phyloP scores from a whole-genome alignment of 2,329 filamentous ascomycete genomes.

The Alternaria sp. region DNA sequence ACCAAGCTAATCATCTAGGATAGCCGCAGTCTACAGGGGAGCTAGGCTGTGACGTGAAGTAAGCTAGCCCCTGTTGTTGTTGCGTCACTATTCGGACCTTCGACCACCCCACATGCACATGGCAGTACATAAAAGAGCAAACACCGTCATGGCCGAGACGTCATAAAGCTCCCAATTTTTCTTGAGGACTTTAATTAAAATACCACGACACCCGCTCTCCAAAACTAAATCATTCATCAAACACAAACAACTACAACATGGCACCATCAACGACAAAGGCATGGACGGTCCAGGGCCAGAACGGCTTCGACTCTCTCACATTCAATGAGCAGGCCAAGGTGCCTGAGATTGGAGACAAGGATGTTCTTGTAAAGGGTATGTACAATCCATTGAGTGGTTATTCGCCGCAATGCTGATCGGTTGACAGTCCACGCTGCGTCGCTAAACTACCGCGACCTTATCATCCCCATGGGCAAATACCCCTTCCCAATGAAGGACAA shows the following conservation, averaged over 20 bases:
- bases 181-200: background rate
- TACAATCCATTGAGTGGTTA: background rate
- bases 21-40: constrained; percentile 10
- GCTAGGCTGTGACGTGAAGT: constrained; percentile 13
- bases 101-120: constrained; percentile 25
- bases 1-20: constrained; percentile 5
- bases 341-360: constrained; percentile 70
- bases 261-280: constrained; percentile 60
- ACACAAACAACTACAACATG: constrained; percentile 25
- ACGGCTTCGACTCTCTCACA: constrained; percentile 69
- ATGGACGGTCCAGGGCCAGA: constrained; percentile 65
- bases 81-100: constrained; percentile 32
- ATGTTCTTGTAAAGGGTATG: constrained; percentile 73
- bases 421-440: constrained; percentile 56
- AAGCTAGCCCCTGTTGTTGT: constrained; percentile 18
- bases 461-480: constrained; percentile 58
- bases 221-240: background rate
- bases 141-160: constrained; percentile 7
- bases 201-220: background rate
- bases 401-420: constrained; percentile 12
- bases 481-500: constrained; percentile 53
- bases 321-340: constrained; percentile 61
- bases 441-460: constrained; percentile 60
- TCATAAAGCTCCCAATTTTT: background rate
- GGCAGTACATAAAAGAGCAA: constrained; percentile 20